phyloP scores from a whole-genome alignment of 1,284 basidiomycete species.

The Sutorius eximius region DNA sequence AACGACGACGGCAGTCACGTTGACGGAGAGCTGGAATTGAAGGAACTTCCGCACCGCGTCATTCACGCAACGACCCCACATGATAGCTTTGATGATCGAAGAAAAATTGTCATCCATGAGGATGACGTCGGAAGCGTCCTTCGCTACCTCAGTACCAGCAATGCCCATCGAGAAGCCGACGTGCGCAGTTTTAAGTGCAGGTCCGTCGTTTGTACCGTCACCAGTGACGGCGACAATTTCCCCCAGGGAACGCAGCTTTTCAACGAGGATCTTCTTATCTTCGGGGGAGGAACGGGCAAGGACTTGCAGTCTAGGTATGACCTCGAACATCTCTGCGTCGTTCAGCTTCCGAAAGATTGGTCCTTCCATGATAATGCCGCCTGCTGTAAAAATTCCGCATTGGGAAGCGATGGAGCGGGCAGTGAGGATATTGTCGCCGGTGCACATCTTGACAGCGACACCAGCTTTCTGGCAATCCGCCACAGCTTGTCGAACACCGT shows the following conservation, averaged over 20 bases:
- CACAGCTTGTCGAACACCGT: conserved; percentile 88
- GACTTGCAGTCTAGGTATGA: conserved; percentile 72
- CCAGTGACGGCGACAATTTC: conserved; percentile 97
- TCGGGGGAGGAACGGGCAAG: conserved; percentile 96
- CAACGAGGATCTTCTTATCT: conserved; percentile 93
- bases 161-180: conserved; percentile 99
- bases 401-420: conserved; percentile 93
- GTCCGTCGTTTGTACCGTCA: conserved; percentile 97
- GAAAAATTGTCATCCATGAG: conserved; percentile 98
- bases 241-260: conserved; percentile 83
- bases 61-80: conserved; percentile 99
- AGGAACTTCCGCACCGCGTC: conserved; percentile 97
- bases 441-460: conserved; percentile 98
- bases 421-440: conserved; percentile 95
- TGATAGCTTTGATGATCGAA: conserved; percentile 95
- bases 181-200: conserved; percentile 91
- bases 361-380: conserved; percentile 97
- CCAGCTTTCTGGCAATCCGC: conserved; percentile 84
- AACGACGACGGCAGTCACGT: conserved; percentile 93
- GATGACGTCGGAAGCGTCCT: conserved; percentile 98
- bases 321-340: conserved; percentile 56
- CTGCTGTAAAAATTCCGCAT: conserved; percentile 91
- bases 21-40: conserved; percentile 97
- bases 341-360: conserved; percentile 70
- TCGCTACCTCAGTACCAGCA: conserved; percentile 97